Percentiles rank a stretch among this genome's conserved stretches.
Conservation (phyloP, 768 basidiomycete species). For the Russula sp. region DNA sequence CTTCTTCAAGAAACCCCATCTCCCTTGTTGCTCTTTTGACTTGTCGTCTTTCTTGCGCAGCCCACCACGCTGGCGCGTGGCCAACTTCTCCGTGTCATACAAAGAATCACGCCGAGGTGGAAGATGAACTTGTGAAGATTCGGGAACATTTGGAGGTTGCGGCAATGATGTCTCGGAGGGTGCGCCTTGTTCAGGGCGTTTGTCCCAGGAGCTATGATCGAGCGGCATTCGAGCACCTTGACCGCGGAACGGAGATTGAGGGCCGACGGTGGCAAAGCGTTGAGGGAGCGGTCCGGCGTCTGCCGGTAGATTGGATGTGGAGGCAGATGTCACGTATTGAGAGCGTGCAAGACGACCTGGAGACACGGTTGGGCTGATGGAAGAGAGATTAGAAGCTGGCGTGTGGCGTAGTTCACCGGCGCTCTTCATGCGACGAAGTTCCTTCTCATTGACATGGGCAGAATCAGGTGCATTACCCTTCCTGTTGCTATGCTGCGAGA, state of each 20-base stretch:
- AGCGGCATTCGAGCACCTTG: slow-evolving; percentile 35
- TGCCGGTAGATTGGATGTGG: slow-evolving; percentile 58
- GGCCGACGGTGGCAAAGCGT: slow-evolving; percentile 65
- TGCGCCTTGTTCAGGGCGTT: neutral
- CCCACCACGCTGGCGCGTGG: slow-evolving; percentile 17
- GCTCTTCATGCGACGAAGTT: slow-evolving; percentile 58
- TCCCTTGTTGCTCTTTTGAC: slow-evolving; percentile 46
- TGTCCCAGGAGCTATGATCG: slow-evolving; percentile 43
- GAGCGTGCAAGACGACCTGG: slow-evolving; percentile 38
- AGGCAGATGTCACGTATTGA: slow-evolving; percentile 54
- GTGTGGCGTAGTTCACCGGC: slow-evolving; percentile 68
- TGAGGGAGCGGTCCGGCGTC: slow-evolving; percentile 38
- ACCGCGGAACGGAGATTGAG: slow-evolving; percentile 33
- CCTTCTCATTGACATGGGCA: slow-evolving; percentile 29
- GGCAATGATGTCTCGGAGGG: neutral
- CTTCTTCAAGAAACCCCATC: slow-evolving; percentile 96
- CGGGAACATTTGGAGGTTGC: neutral
- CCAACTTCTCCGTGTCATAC: neutral
- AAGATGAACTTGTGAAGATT: neutral
- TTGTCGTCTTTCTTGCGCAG: slow-evolving; percentile 20
- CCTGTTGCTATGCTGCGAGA: slow-evolving; percentile 4
- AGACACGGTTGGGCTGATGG: slow-evolving; percentile 28
- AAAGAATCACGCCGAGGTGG: slow-evolving; percentile 2
- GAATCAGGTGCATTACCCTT: slow-evolving; percentile 32
- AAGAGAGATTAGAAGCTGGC: slow-evolving; percentile 25